Conservation (phyloP, 1,139 yeast species). For the Debaryomycetaceae sp. region DNA sequence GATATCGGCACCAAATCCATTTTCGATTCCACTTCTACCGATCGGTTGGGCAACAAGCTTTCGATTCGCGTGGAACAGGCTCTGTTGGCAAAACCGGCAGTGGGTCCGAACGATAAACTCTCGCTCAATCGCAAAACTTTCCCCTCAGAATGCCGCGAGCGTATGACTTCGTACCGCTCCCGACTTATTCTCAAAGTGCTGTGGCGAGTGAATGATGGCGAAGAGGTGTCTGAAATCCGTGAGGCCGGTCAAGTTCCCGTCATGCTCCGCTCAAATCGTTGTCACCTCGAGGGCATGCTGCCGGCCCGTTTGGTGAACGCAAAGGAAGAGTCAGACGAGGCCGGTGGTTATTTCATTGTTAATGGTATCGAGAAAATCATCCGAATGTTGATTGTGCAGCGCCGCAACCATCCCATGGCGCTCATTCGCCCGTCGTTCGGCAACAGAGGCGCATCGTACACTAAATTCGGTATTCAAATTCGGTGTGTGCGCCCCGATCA, state of each 20-base stretch:
- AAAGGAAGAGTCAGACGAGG: slow-evolving; percentile 89
- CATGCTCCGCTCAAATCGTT: slow-evolving; percentile 82
- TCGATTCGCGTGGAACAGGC: slow-evolving; percentile 75
- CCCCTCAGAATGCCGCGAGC: slow-evolving; percentile 87
- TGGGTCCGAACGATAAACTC: slow-evolving; percentile 63
- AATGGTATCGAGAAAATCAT: slow-evolving; percentile 95
- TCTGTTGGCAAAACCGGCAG: slow-evolving; percentile 75
- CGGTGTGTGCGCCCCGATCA: slow-evolving; percentile 95
- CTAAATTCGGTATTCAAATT: slow-evolving; percentile 87
- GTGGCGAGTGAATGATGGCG: slow-evolving; percentile 83
- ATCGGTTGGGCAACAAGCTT: slow-evolving; percentile 73
- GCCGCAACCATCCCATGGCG: slow-evolving; percentile 98
- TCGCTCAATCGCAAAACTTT: slow-evolving; percentile 71
- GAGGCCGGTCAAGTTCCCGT: slow-evolving; percentile 90
- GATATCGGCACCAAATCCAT: slow-evolving; percentile 83
- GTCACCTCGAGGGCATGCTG: slow-evolving; percentile 75
- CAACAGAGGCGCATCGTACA: slow-evolving; percentile 86
- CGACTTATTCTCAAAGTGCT: slow-evolving; percentile 66
- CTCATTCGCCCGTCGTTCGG: slow-evolving; percentile 89
- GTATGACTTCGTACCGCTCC: slow-evolving; percentile 68
- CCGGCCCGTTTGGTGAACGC: slow-evolving; percentile 70
- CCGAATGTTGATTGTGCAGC: slow-evolving; percentile 95
- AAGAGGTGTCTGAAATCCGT: slow-evolving; percentile 69
- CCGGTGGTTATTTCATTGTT: slow-evolving; percentile 93
- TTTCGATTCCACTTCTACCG: slow-evolving; percentile 65